Percentiles rank a stretch among this genome's conserved stretches.
Conservation (phyloP, 2,329 filamentous ascomycete species). For the Waltergamsia citrina region DNA sequence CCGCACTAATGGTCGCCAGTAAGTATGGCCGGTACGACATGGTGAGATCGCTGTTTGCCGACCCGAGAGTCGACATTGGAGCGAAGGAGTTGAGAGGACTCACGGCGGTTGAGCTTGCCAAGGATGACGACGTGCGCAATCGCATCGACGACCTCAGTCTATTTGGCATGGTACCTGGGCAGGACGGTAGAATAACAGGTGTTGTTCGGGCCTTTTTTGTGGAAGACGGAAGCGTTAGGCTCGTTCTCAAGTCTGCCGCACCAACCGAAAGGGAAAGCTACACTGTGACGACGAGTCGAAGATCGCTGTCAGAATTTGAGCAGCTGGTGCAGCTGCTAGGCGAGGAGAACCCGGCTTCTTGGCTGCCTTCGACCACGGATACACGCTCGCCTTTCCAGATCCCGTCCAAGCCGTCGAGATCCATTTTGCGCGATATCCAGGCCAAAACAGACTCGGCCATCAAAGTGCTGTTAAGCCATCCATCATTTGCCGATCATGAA, state of each 20-base stretch:
- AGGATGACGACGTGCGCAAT: constrained; percentile 95
- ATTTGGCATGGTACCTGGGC: constrained; percentile 61
- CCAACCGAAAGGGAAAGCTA: constrained; percentile 75
- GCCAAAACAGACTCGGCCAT: constrained; percentile 79
- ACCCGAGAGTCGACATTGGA: constrained; percentile 76
- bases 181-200: constrained; percentile 77
- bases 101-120: constrained; percentile 91
- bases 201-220: constrained; percentile 96
- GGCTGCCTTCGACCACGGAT: constrained; percentile 72
- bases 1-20: constrained; percentile 93
- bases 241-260: constrained; percentile 89
- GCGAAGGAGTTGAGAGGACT: constrained; percentile 79
- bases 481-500: constrained; percentile 91
- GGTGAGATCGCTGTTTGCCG: constrained; percentile 78
- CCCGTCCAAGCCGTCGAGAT: constrained; percentile 80
- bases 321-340: constrained; percentile 75
- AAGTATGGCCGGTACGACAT: constrained; percentile 95
- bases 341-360: constrained; percentile 89
- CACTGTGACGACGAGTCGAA: constrained; percentile 87
- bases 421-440: constrained; percentile 81
- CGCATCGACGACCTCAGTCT: constrained; percentile 89
- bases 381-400: constrained; percentile 86
- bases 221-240: constrained; percentile 85
- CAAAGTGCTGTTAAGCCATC: constrained; percentile 75
- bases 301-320: constrained; percentile 84